phyloP scores from a whole-genome alignment of 345 rosid genomes.

The Gossypium herbaceum region DNA sequence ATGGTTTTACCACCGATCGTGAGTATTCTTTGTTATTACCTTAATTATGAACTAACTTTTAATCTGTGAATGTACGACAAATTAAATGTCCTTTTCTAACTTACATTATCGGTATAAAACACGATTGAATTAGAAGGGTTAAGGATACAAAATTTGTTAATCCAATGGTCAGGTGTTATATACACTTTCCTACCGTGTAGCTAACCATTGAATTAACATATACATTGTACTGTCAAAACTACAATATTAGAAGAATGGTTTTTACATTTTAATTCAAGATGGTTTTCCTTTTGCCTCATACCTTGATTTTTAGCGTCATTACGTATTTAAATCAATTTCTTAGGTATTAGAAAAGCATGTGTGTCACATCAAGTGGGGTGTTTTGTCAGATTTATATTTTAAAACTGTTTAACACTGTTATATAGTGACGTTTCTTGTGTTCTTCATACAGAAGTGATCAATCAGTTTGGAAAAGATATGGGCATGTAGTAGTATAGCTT shows the following conservation, averaged over 20 bases:
- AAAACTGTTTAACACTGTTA: neutral
- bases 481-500: neutral
- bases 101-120: neutral
- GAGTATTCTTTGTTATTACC: constrained; percentile 31
- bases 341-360: neutral
- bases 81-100: neutral
- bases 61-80: neutral
- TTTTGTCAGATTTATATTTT: neutral
- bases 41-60: neutral
- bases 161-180: neutral
- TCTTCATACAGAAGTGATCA: neutral
- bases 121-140: neutral
- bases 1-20: constrained; percentile 96
- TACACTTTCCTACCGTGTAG: neutral
- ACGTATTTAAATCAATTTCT: neutral
- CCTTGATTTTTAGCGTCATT: neutral
- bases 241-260: neutral
- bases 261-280: neutral
- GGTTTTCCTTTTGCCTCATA: neutral
- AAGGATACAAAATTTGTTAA: neutral
- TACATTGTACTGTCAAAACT: too few relatives aligned
- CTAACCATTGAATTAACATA: neutral
- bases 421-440: neutral
- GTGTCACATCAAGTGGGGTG: neutral
- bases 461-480: neutral